Evolutionary conservation across 2,329 filamentous ascomycete genomes (phyloP), one percentile per base, ranked within the genome.

Genomic region (Neonectria magnoliae): DNA sequence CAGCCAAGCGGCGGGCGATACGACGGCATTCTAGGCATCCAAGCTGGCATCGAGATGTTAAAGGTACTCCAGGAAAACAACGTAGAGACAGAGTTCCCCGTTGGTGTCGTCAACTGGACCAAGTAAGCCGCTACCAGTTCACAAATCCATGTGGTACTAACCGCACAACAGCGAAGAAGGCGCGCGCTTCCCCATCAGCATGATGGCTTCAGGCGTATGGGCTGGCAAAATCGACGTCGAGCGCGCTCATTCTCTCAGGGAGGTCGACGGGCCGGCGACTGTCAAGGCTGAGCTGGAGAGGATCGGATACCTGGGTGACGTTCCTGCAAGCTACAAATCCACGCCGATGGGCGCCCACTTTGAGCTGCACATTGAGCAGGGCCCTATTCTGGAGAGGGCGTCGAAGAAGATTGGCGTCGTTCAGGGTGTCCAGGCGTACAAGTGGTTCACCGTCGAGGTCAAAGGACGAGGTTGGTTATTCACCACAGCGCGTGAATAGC

Each of bases 291-390:
- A 94, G 65, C 84, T 96, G 0, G 82, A 91, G 73, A 84, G 90
- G 14, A 93, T 94, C 55, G 89, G 89, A 1, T 94, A 92, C 68
- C 79, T 93, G 0, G 92, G 92, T 14, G 69, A 78, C 0, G 78
- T 83, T 0, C 65, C 72, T 0, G 71, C 73, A 10, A 73, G 69
- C 25, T 60, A 72, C 51, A 54, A 68, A 3, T 48, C 68, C 2
- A 68, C 55, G 1, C 91, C 90, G 0, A 88, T 94, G 79, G 90
- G 87, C 1, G 92, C 91, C 0, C 91, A 94, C 77, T 94, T 95
- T 73, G 91, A 94, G 77, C 83, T 96, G 10, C 93, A 96, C 74
- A 95, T 95, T 57, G 93, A 97, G 76, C 93, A 97, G 76, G 76
- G 92, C 0, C 92, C 92, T 0, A 87, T 93, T 36, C 84, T 97